These are phyloP conservation scores for Lachancea cidri DNA, from an alignment of 805 yeast species.

Conservation along the genomic window DNA sequence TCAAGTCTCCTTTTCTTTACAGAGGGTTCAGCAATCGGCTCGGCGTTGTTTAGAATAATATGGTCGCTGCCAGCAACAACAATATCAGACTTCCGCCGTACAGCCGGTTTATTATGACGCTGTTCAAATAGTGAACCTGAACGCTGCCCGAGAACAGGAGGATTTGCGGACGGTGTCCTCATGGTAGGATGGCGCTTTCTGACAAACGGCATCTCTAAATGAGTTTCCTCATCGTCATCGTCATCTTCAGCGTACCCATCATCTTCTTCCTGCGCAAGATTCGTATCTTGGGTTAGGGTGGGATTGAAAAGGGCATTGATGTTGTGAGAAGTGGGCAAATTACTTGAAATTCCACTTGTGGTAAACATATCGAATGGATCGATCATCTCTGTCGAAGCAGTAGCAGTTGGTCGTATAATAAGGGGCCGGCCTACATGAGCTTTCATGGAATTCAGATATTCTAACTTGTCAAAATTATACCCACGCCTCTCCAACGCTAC, in stretches of 20 bases:
- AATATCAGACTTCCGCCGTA: background rate
- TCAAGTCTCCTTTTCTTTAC: background rate
- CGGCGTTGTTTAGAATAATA: background rate
- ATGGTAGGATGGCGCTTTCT: slow-evolving; percentile 2
- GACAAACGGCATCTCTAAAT: slow-evolving; percentile 25
- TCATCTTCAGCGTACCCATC: slow-evolving; percentile 31
- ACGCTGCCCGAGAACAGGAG: background rate
- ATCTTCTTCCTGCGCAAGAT: slow-evolving; percentile 15
- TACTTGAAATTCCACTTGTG: slow-evolving; percentile 4
- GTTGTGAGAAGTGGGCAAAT: slow-evolving; percentile 3
- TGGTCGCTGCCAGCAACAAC: background rate
- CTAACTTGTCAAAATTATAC: slow-evolving; percentile 4
- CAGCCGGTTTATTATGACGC: slow-evolving; percentile 2
- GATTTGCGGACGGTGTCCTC: background rate
- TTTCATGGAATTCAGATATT: slow-evolving; percentile 9
- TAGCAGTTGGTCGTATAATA: background rate
- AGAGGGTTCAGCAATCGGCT: background rate
- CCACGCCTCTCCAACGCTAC: background rate
- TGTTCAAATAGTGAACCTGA: slow-evolving; percentile 8
- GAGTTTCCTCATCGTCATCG: slow-evolving; percentile 23
- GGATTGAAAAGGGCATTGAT: slow-evolving; percentile 2
- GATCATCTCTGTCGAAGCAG: slow-evolving; percentile 10
- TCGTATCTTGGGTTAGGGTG: background rate
- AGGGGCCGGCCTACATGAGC: slow-evolving; percentile 3
- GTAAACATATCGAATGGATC: slow-evolving; percentile 27